These are phyloP conservation scores for Teratosphaeriaceae sp. DNA, from an alignment of 2,329 filamentous ascomycete genomes.

Conservation along the genomic window DNA sequence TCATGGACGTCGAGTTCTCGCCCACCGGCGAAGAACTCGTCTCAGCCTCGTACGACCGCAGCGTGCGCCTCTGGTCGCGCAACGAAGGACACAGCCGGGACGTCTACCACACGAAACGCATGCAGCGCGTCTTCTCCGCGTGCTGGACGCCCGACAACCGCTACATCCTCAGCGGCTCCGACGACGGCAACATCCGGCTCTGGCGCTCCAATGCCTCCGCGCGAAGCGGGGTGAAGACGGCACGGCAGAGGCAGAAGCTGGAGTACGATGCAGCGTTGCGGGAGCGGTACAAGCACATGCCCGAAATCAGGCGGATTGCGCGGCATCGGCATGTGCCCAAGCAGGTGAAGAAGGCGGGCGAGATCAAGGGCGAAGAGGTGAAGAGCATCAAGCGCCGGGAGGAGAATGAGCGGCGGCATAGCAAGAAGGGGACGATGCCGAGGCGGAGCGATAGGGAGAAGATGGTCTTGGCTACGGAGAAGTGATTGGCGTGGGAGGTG, in stretches of 20 bases:
- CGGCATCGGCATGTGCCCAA: slow-evolving; percentile 87
- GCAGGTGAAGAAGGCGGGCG: slow-evolving; percentile 88
- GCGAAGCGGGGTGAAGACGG: slow-evolving; percentile 76
- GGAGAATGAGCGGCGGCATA: slow-evolving; percentile 91
- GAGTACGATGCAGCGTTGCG: slow-evolving; percentile 87
- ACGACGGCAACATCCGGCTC: slow-evolving; percentile 85
- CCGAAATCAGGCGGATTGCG: slow-evolving; percentile 84
- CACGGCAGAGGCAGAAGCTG: slow-evolving; percentile 75
- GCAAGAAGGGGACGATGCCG: slow-evolving; percentile 71
- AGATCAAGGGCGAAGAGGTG: slow-evolving; percentile 90
- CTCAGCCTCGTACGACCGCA: slow-evolving; percentile 81
- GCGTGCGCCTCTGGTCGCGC: slow-evolving; percentile 76
- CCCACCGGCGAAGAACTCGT: slow-evolving; percentile 93
- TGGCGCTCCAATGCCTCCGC: slow-evolving; percentile 86
- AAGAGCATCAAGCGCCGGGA: slow-evolving; percentile 81
- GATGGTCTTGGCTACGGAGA: slow-evolving; percentile 69
- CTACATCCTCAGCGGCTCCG: slow-evolving; percentile 83
- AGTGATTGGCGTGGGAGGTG: slow-evolving; percentile 32
- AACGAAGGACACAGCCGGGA: slow-evolving; percentile 79
- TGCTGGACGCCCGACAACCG: slow-evolving; percentile 83
- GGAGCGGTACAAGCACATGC: slow-evolving; percentile 87
- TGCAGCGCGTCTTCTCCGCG: slow-evolving; percentile 87
- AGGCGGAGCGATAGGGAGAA: slow-evolving; percentile 81
- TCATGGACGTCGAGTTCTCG: slow-evolving; percentile 95
- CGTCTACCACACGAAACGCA: slow-evolving; percentile 94